phyloP scores from a whole-genome alignment of 1,284 basidiomycete genomes.

The Ganoderma boninense region DNA sequence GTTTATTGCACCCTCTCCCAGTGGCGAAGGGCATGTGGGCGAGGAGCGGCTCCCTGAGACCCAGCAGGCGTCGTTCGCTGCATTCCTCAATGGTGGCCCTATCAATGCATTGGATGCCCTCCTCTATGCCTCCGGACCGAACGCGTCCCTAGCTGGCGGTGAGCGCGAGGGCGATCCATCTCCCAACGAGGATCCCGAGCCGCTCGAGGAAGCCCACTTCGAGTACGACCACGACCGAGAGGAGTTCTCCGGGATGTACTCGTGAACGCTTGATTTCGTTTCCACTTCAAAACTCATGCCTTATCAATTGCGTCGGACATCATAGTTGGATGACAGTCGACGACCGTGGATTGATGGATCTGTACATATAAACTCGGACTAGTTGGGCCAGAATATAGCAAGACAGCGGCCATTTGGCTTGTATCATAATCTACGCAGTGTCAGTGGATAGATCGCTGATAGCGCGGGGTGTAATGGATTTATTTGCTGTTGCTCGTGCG shows the following conservation, averaged over 20 bases:
- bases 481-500: background rate
- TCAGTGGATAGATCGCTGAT: background rate
- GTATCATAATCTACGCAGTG: background rate
- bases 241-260: conserved; percentile 35
- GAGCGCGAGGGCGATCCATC: background rate
- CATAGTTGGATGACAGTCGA: background rate
- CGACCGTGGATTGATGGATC: background rate
- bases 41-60: background rate
- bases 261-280: conserved; percentile 11
- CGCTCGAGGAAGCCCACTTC: conserved; percentile 8
- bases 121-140: background rate
- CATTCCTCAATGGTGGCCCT: conserved; percentile 8
- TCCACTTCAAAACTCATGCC: no score
- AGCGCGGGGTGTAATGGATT: background rate
- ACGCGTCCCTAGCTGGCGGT: background rate
- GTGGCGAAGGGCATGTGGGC: background rate
- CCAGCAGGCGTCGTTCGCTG: conserved; percentile 11
- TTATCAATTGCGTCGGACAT: background rate
- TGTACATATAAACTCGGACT: background rate
- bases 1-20: conserved; percentile 19
- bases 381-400: background rate
- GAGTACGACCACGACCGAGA: conserved; percentile 27
- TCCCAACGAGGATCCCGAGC: background rate
- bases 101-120: conserved; percentile 6
- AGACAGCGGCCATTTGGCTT: background rate